Evolutionary conservation across 176 grass and related monocot genomes (phyloP).

Genomic region (Musa schizocarpa): DNA sequence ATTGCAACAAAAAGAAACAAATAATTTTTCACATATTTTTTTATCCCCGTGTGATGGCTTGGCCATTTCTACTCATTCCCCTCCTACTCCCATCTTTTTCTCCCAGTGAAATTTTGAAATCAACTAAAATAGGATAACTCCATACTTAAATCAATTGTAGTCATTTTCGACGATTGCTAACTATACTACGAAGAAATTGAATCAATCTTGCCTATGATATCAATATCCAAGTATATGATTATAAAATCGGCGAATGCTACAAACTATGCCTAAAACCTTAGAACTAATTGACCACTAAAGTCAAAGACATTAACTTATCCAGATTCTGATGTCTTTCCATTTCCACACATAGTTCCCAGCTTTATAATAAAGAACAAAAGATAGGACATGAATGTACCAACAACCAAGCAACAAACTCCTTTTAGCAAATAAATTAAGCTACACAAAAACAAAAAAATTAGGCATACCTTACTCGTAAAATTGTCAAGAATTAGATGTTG

Average conservation of each 20-base stretch:
- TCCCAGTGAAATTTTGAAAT: neutral
- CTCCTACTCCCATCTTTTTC: neutral
- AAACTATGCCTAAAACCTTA: neutral
- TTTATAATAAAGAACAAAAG: neutral
- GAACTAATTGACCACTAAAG: neutral
- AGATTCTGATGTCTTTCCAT: neutral
- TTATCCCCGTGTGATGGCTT: neutral
- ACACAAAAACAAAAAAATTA: neutral
- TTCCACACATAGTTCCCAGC: neutral
- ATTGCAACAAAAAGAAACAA: too few species aligned
- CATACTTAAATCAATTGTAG: too few species aligned
- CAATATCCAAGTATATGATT: neutral
- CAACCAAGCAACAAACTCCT: neutral
- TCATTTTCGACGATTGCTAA: too few species aligned
- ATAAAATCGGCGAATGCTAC: neutral
- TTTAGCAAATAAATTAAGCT: neutral
- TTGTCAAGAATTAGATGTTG: slow-evolving; percentile 83
- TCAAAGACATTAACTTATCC: neutral
- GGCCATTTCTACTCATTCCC: neutral
- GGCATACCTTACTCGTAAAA: slow-evolving; percentile 51
- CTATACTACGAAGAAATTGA: neutral
- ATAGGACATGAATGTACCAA: neutral
- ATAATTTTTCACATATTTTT: too few species aligned
- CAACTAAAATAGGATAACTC: neutral
- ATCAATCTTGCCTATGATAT: neutral